Evolutionary conservation across 208 protist genomes (phyloP), one percentile per base, ranked within the genome.

Genomic region (Trypanosoma cruzi): DNA sequence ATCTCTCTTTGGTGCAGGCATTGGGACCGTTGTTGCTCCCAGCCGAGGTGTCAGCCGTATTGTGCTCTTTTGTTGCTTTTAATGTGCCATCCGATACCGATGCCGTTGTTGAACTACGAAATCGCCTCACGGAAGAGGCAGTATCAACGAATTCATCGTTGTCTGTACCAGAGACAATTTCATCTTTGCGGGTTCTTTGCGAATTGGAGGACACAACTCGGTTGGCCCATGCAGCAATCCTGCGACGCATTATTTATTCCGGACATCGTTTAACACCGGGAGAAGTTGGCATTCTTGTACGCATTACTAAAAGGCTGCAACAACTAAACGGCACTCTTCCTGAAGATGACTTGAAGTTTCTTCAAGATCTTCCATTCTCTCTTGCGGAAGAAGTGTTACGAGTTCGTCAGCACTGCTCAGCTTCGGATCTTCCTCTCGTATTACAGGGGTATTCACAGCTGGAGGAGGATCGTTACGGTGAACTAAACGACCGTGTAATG

Each of bases 371-470:
- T 53, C 66, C 73, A 28, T 32, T 42, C 7, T 63, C 58, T 22
- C 62, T 90, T 16, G 85, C 81, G 26, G 79, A 68, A 40, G 65
- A 62, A 28, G 77, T 77, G 0, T 68, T 90, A 20, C 85, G 75
- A 22, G 50, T 71, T 24, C 68, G 82, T n/a, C 81, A 85, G 72
- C 69, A 76, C 13, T 80, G 73, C 56, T 24, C 59, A 22, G 37
- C 73, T 14, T 69, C 81, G 18, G 83, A 89, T 57, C 48, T 89
- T 1, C 80, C 86, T 1, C 68, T 66, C 49, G 73, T 89, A 28
- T 61, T 92, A 20, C 63, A 73, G 53, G 86, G 86, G 37, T 92
- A 83, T 70, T 77, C 83, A 13, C 73, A 72, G 60, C 64, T 88
- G n/a, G 40, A 49, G 37, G 37, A 26, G 32, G 58, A 67, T 4